Base-by-base conservation (phyloP, 139 green algal genomes). In the Coelastrella sp. region DNA sequence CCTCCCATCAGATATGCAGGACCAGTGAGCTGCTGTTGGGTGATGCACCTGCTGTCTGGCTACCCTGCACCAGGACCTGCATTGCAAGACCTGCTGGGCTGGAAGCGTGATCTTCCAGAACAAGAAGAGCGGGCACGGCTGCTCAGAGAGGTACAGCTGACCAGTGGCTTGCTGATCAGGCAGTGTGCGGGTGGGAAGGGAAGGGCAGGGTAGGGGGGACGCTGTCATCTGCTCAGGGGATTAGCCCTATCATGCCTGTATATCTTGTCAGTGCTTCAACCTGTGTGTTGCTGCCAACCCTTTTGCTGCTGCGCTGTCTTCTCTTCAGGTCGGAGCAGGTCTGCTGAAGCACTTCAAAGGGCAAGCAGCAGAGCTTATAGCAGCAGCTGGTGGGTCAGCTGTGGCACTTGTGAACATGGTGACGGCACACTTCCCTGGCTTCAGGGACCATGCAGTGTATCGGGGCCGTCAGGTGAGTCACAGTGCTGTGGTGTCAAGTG, bases 41-140 rank as follows among this genome's bases (percentile, higher is more conserved):
- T 35, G 78, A 22, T 89, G 84, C 89, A 83, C 17, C 76, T 35
- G 78, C 35, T 84, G 35, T 20, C 35, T 49, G 35, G 35, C 35
- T 49, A 3, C 35, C 35, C 35, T 49, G 35, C 35, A 8, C n/a
- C 84, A 92, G 92, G 84, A 6, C 7, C 70, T 0, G 84, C 65
- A 4, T 27, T 97, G 79, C 89, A 91, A 70, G 15, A 68, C n/a
- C 90, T 98, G 79, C 79, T 98, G 11, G 82, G 90, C 4, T 96
- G 95, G 95, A 27, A 56, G 4, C 59, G 89, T 17, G 66, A 92
- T 17, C 25, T 99, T 75, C 97, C 97, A 0, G 85, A 96, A 84
- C 95, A 98, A 81, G 95, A 98, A 7, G 97, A 99, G 92, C 90
- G 97, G 4, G 97, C 95, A 25, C 84, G 95, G 59, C 93, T 99